These are phyloP conservation scores for Aspergillus melleus DNA, from an alignment of 2,329 filamentous ascomycete genomes.

Conservation along the genomic window DNA sequence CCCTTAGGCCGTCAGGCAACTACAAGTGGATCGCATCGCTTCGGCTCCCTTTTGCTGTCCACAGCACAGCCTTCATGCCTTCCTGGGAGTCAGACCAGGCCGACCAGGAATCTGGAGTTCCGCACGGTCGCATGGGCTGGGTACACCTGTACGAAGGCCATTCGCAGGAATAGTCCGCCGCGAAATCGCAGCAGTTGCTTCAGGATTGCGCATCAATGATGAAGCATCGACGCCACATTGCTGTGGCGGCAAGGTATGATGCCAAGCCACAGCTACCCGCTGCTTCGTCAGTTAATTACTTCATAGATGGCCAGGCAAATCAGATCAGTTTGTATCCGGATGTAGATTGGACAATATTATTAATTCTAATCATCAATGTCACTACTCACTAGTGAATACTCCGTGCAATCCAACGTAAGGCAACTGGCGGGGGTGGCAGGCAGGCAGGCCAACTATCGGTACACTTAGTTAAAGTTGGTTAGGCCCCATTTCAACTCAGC, in stretches of 20 bases:
- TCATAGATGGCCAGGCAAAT: no score
- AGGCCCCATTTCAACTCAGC: background rate
- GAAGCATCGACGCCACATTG: background rate
- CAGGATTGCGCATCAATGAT: background rate
- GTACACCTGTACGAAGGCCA: no score
- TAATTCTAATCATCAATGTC: no score
- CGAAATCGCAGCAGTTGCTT: no score
- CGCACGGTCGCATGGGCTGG: no score
- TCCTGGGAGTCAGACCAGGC: no score
- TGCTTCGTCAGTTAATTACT: background rate
- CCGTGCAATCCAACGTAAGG: background rate
- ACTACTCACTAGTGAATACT: background rate
- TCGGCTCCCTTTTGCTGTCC: no score
- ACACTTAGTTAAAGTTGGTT: background rate
- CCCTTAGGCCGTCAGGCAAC: constrained; percentile 8
- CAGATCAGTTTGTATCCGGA: no score
- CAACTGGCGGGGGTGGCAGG: constrained; percentile 2
- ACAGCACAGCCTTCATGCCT: no score
- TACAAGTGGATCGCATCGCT: background rate
- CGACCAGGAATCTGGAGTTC: no score
- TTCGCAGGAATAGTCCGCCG: no score
- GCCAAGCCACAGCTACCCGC: constrained; percentile 2
- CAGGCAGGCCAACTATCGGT: constrained; percentile 3
- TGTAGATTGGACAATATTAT: no score
- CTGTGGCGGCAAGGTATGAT: background rate